Evolutionary conservation across 1,284 basidiomycete genomes (phyloP).

Genomic region (Puccinia polysora): DNA sequence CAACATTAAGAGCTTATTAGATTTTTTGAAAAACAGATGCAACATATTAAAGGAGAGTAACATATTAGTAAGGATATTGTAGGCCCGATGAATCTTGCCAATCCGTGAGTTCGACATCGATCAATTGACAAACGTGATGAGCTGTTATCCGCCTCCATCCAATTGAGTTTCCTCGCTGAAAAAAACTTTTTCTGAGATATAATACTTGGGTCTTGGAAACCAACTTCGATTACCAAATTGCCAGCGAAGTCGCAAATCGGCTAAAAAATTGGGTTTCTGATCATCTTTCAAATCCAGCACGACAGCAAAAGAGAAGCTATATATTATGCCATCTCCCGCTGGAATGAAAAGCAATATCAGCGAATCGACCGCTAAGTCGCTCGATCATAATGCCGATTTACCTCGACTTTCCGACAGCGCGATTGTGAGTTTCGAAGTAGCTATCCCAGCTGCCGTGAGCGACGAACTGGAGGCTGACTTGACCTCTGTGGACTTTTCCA

Average conservation of each 20-base stretch:
- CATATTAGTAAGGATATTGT: too few species aligned
- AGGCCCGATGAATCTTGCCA: too few species aligned
- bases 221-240: constrained; percentile 23
- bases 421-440: constrained; percentile 27
- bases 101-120: too few species aligned
- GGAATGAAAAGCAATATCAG: neutral
- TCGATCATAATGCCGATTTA: neutral
- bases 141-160: too few species aligned
- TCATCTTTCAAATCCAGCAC: constrained; percentile 18
- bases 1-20: too few species aligned
- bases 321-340: constrained; percentile 33
- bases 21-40: too few species aligned
- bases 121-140: too few species aligned
- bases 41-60: too few species aligned
- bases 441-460: constrained; percentile 26
- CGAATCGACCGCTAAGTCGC: neutral
- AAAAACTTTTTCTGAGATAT: constrained; percentile 1
- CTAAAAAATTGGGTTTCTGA: constrained; percentile 7
- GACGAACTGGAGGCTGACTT: constrained; percentile 21
- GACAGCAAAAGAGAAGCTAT: constrained; percentile 30
- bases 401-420: constrained; percentile 13
- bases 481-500: constrained; percentile 17
- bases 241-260: constrained; percentile 9
- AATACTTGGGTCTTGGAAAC: constrained; percentile 4
- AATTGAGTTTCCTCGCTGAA: constrained; percentile 10